Base-by-base conservation (phyloP, 2,329 filamentous ascomycete genomes). In the Talaromyces sp. region DNA sequence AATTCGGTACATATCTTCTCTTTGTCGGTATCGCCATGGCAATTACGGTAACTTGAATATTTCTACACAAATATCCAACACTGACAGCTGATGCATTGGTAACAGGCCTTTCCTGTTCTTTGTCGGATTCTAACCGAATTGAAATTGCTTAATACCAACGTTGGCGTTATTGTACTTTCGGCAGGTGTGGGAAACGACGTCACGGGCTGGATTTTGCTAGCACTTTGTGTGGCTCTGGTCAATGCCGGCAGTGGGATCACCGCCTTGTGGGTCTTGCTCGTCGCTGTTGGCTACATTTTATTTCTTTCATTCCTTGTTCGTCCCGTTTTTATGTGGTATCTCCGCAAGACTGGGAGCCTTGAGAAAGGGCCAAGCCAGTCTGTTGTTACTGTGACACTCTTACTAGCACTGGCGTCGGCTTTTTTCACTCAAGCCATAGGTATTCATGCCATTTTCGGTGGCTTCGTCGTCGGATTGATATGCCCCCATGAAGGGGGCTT, bases 181-280 rank as follows among this genome's bases (percentile, higher is more conserved):
- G 93, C 93, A 6, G 93, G 93, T 56, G 92, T 97, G 14, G 91
- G 91, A 1, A 97, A 98, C 71, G 93, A 98, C 70, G 91, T 95
- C 17, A 86, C 89, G 3, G 90, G 91, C 60, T 98, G 93, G 93
- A 88, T 97, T 65, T 80, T 98, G 17, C 86, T 98, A 26, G 93
- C 93, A 0, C 87, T 98, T 29, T 97, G 93, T 66, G 93, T 98
- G 35, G 90, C 93, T 0, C 82, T 98, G 27, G 93, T 96, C 69
- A 98, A 98, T 70, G 91, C 93, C 31, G 87, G 86, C 17, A 88
- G 84, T 51, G 93, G 93, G 0, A 74, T 98, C 21, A 88, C 91
- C 0, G 92, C 93, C 0, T 81, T 98, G 0, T 98, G 86, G 77
- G 91, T 96, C 6, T 78, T 98, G 6, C 82, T 98, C 13, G 86